Percentiles rank a stretch among this genome's conserved stretches.
Evolutionary conservation across 2,329 filamentous ascomycete species (phyloP).

Genomic region (Fusarium continuum): DNA sequence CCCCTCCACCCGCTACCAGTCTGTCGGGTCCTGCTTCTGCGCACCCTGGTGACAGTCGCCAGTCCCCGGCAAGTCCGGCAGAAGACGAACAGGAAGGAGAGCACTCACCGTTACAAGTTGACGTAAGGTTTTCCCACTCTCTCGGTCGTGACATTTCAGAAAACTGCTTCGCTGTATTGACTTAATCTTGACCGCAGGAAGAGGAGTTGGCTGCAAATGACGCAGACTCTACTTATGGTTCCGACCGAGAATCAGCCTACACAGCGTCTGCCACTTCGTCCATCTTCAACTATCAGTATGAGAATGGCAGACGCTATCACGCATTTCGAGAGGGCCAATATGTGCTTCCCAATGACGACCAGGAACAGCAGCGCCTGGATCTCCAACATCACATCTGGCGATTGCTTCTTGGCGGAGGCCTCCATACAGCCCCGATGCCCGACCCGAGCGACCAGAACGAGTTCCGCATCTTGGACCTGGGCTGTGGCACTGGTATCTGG

Average conservation of each 20-base stretch:
- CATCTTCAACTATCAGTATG: slow-evolving; percentile 52
- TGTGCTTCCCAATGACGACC: slow-evolving; percentile 45
- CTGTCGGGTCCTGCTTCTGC: slow-evolving; percentile 4
- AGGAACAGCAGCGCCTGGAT: slow-evolving; percentile 51
- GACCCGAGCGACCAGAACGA: slow-evolving; percentile 7
- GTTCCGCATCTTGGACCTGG: slow-evolving; percentile 63
- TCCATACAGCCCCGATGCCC: slow-evolving; percentile 44
- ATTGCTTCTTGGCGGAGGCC: slow-evolving; percentile 37
- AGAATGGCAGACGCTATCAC: slow-evolving; percentile 48
- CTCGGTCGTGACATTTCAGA: too few species aligned
- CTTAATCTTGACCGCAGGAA: not conserved
- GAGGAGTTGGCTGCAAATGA: slow-evolving; percentile 37
- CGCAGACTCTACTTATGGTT: slow-evolving; percentile 49
- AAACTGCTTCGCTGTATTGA: not conserved
- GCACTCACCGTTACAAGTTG: slow-evolving; percentile 27
- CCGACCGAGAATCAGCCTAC: slow-evolving; percentile 44
- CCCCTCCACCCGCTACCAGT: slow-evolving; percentile 10
- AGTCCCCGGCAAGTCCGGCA: not conserved
- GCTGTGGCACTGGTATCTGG: slow-evolving; percentile 70
- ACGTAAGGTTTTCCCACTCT: slow-evolving; percentile 7
- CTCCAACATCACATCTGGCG: slow-evolving; percentile 50
- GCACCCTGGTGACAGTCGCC: not conserved
- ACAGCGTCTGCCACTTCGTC: slow-evolving; percentile 53
- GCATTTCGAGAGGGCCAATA: slow-evolving; percentile 47
- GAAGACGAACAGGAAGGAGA: not conserved